These are phyloP conservation scores for Colletotrichum godetiae DNA, from an alignment of 2,329 filamentous ascomycete genomes.

Conservation along the genomic window DNA sequence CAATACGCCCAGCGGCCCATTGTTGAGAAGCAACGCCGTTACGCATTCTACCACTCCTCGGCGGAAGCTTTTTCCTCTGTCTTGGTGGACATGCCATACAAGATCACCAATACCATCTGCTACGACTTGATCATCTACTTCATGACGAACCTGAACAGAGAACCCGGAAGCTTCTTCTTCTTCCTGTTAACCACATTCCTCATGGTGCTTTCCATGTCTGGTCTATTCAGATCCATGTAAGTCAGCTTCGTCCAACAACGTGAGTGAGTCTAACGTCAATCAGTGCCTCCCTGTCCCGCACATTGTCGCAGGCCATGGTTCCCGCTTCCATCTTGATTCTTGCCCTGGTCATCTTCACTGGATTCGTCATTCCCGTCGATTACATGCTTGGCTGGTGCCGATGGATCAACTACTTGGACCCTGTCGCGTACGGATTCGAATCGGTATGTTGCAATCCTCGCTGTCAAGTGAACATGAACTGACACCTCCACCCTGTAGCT, in stretches of 20 bases:
- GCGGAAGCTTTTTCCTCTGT: constrained; percentile 32
- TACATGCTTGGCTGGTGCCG: constrained; percentile 55
- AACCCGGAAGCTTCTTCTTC: constrained; percentile 65
- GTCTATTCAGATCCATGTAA: constrained; percentile 59
- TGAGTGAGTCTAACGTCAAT: neutral
- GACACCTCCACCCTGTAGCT: neutral
- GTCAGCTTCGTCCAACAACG: neutral
- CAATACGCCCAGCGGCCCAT: constrained; percentile 42
- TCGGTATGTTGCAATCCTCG: constrained; percentile 53
- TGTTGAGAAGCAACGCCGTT: constrained; percentile 42
- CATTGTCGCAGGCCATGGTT: constrained; percentile 63
- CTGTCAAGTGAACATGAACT: neutral
- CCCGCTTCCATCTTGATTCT: constrained; percentile 64
- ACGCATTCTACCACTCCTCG: constrained; percentile 48
- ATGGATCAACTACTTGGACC: constrained; percentile 70
- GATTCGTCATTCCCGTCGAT: constrained; percentile 57
- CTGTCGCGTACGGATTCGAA: constrained; percentile 71
- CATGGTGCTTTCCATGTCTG: constrained; percentile 53
- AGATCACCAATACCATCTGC: constrained; percentile 59
- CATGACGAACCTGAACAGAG: constrained; percentile 69
- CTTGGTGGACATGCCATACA: constrained; percentile 42
- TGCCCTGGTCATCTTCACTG: constrained; percentile 66
- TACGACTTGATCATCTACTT: constrained; percentile 75
- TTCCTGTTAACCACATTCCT: constrained; percentile 58
- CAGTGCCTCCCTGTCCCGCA: constrained; percentile 58